Evolutionary conservation across 371 early-diverging fungal species (phyloP).

Genomic region (Smittium mucronatum): DNA sequence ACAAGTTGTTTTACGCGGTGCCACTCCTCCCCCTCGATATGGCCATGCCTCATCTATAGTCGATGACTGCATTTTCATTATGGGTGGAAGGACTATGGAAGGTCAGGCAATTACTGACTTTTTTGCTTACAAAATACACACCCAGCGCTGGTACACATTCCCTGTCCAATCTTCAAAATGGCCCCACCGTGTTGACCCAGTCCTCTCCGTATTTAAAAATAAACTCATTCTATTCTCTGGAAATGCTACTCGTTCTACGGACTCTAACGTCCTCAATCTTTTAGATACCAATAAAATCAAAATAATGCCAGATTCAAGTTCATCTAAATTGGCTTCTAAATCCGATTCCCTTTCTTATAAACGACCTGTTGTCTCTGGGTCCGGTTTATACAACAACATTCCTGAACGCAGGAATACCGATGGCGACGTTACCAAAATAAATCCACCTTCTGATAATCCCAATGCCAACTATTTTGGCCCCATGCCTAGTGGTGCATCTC

Average conservation of each 20-base stretch:
- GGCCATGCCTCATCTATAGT: constrained; percentile 51
- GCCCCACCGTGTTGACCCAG: constrained; percentile 46
- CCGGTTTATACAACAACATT: too few species aligned
- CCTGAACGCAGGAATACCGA: too few species aligned
- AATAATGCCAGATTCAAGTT: constrained; percentile 42
- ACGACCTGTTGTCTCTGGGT: too few species aligned
- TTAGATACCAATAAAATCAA: constrained; percentile 62
- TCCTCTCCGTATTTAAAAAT: constrained; percentile 47
- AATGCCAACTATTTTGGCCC: too few species aligned
- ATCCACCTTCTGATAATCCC: too few species aligned
- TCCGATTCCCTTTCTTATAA: not conserved
- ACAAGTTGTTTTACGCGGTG: constrained; percentile 46
- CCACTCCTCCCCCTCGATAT: constrained; percentile 50
- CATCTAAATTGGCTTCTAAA: constrained; percentile 2
- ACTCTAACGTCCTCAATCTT: constrained; percentile 42
- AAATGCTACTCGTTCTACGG: constrained; percentile 36
- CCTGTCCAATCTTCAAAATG: constrained; percentile 55
- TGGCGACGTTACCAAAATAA: too few species aligned
- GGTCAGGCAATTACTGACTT: constrained; percentile 51
- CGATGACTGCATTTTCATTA: constrained; percentile 58
- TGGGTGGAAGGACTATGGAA: constrained; percentile 51
- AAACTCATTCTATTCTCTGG: constrained; percentile 54
- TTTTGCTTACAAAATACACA: constrained; percentile 51
- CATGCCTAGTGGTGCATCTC: too few species aligned
- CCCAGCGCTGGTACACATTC: constrained; percentile 59